Evolutionary conservation across 768 basidiomycete species (phyloP), one percentile per base, ranked within the genome.

Genomic region (Rhodotorula taiwanensis): DNA sequence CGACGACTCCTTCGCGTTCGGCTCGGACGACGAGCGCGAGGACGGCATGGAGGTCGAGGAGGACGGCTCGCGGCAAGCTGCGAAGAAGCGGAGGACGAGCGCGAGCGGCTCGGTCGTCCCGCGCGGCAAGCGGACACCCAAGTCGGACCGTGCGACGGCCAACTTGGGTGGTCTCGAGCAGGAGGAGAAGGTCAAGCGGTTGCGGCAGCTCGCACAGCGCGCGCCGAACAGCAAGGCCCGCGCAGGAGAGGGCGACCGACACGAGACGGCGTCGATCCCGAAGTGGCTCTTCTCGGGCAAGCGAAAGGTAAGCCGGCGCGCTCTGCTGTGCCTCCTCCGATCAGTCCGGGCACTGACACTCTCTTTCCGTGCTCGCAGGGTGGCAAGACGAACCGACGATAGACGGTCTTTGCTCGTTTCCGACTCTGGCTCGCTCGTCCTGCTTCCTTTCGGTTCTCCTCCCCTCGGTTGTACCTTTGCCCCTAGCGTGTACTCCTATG

Each of bases 21-120:
- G 27, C 10, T 20, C 9, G 10, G 15, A 31, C 20, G 51, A 60
- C 36, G 48, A 45, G 25, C 76, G 72, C 58, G 76, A 71, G 25
- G 70, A 56, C 10, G 76, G 74, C 15, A 82, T 80, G 21, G 81
- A 75, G 2, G 68, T 73, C 69, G 72, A 73, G 13, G 72, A 75
- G 58, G 76, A 75, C 30, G 74, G 53, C 14, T 74, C 42, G 7
- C 70, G 60, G 10, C 70, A 64, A 20, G 55, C 59, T 42, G 47
- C 34, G 42, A 71, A 72, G 69, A 71, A 62, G 58, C 52, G 66
- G 16, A 60, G 60, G 34, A 67, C 59, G 25, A 43, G 52, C 21
- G 28, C 16, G 50, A 58, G 30, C n/a, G 30, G 30, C 4, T 13
- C 20, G 20, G 64, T 70, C 42, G 69, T 67, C 4, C 33, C 60